Base-by-base conservation (phyloP, 2,329 filamentous ascomycete genomes). In the Fusarium pseudoanthophilum region DNA sequence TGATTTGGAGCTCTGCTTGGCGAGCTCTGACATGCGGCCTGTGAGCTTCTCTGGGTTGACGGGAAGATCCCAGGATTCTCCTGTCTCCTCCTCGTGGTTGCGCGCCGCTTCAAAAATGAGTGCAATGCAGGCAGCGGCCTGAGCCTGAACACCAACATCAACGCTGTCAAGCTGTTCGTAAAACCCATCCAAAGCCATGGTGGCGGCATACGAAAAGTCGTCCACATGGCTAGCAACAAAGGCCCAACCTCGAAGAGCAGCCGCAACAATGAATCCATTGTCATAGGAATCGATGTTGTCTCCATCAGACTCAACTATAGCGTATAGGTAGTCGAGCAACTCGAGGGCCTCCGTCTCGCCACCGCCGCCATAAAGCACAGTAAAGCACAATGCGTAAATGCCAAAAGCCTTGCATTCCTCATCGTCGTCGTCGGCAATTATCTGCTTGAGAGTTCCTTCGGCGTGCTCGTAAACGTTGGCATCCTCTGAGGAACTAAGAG, bases 91-190 rank as follows among this genome's bases (percentile, higher is more conserved):
- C 69, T 88, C 85, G 64, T 87, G 82, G 18, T 83, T 82, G 39
- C 87, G 84, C 6, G 85, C 85, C 70, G 92, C 92, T 81, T 97
- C 95, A 77, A 93, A 95, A 16, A 97, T 85, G 15, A 97, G 85
- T 2, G 94, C 94, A 67, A 97, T 95, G 80, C 93, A 93, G 78
- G 92, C 89, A 7, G 92, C 94, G 0, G 94, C 92, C 7, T 92
- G 90, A 51, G 94, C 90, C 78, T 96, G 93, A 2, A 97, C 93
- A 14, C 88, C 85, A 2, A 90, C 85, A 66, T 94, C 91, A 37
- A 87, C 87, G 79, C 92, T 94, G 67, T 95, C 91, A 24, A 97
- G 91, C 81, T 97, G 95, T 53, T 97, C 94, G 46, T 93, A 91
- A 75, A 97, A 94, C 4, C 92, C 91, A 60, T 96, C 92, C 76